Evolutionary conservation across 2,329 filamentous ascomycete genomes (phyloP), one percentile per base, ranked within the genome.

Genomic region (Fusarium sp.): DNA sequence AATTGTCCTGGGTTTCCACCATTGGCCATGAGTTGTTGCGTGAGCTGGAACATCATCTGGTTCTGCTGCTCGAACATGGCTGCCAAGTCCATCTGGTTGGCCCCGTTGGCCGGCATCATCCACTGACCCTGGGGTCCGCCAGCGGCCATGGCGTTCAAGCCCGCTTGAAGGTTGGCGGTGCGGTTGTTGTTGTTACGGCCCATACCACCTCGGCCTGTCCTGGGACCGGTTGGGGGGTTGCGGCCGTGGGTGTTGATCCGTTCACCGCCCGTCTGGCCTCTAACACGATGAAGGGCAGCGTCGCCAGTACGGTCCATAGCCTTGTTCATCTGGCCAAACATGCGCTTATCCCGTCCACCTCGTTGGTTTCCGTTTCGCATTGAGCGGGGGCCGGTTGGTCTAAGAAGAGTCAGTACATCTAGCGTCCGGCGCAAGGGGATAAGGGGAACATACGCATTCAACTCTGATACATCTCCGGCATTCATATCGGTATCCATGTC

Each of bases 331-430:
- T 98, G 95, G 59, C 95, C 94, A 66, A 98, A 88, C 87, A 98
- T 92, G 71, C 94, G 91, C 82, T 95, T 95, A 68, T 94, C 93
- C 76, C 94, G 91, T 64, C 90, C 88, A 65, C 88, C 86, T 66
- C 88, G 84, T 64, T 81, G 81, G 77, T 86, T 90, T 62, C 90
- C 57, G 81, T 93, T 94, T 80, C 97, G 93, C 95, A 98, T 98
- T 37, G 95, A 95, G 82, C 95, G 97, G 20, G 97, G 97, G 66
- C 96, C 97, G 61, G 95, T 98, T 11, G 97, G 97, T 80, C 96
- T 98, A 79, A 8, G 10, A 39, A 48, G 45, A 66, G 84, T 90
- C 83, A 89, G 86, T 80, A 75, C 68, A 60, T 61, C 14, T n/a
- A 23, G n/a, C 11, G 37, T 23, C 25, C 30, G 11, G 18, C 20